Conservation (phyloP, 2,329 filamentous ascomycete genomes). For the Ophiostoma triangulosporum region DNA sequence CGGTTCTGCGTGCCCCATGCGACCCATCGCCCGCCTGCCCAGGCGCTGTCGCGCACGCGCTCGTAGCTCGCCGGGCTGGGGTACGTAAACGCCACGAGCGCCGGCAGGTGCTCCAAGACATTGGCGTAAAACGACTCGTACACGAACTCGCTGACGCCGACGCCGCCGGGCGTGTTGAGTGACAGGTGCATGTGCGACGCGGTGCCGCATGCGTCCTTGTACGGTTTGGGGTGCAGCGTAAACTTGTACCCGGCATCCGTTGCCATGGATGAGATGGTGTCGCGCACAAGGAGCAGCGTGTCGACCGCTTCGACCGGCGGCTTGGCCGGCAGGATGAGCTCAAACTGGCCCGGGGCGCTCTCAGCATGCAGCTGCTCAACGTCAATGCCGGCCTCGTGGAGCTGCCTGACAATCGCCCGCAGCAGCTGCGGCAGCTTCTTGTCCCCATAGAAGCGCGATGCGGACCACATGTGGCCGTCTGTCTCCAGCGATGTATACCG, state of each 20-base stretch:
- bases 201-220: constrained; percentile 41
- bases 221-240: constrained; percentile 63
- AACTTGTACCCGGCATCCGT: constrained; percentile 49
- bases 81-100: constrained; percentile 56
- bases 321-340: constrained; percentile 54
- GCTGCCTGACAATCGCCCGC: constrained; percentile 48
- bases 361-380: constrained; percentile 66
- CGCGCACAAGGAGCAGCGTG: constrained; percentile 53
- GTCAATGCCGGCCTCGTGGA: constrained; percentile 49
- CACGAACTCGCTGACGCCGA: constrained; percentile 13
- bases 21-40: constrained; percentile 68
- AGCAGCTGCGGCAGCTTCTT: constrained; percentile 43
- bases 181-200: constrained; percentile 60
- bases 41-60: constrained; percentile 52
- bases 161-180: constrained; percentile 33
- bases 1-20: constrained; percentile 74
- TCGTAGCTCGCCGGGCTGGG: constrained; percentile 54
- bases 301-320: constrained; percentile 57
- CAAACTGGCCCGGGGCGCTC: constrained; percentile 60
- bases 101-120: constrained; percentile 50
- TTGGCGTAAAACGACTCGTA: constrained; percentile 61
- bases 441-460: constrained; percentile 48
- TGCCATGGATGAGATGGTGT: constrained; percentile 53
- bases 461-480: constrained; percentile 58
- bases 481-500: constrained; percentile 33